A percentile compares a stretch with the other conserved stretches of the same genome.
Evolutionary conservation across 768 basidiomycete genomes (phyloP).

Genomic region (Gloeophyllum trabeum): DNA sequence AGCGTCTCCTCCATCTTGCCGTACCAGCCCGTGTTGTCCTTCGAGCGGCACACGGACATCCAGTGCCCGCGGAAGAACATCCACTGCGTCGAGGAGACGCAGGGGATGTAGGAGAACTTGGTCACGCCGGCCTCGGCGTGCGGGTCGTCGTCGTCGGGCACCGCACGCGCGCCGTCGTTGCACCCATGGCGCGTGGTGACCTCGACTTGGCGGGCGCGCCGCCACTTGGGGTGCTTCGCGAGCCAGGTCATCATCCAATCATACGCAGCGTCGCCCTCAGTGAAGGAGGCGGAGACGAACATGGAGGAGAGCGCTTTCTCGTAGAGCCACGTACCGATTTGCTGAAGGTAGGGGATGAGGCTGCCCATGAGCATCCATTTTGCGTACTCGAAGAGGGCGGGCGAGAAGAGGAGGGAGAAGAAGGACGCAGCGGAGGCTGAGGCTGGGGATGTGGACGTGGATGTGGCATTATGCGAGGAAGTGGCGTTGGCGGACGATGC

Average conservation of each 20-base stretch:
- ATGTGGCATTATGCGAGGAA: too few relatives aligned
- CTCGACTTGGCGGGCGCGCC: conserved; percentile 15
- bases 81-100: conserved; percentile 23
- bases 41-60: conserved; percentile 19
- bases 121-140: conserved; percentile 1
- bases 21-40: conserved; percentile 22
- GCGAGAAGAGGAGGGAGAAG: too few relatives aligned
- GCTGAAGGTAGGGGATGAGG: too few relatives aligned
- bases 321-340: too few relatives aligned
- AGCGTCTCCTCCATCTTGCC: conserved; percentile 26
- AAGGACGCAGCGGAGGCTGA: too few relatives aligned
- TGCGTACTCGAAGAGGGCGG: too few relatives aligned
- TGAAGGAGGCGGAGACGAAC: neutral
- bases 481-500: too few relatives aligned
- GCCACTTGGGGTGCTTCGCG: conserved; percentile 48
- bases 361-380: too few relatives aligned
- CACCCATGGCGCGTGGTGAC: conserved; percentile 10
- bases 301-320: too few relatives aligned
- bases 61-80: conserved; percentile 35
- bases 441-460: too few relatives aligned
- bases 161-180: neutral
- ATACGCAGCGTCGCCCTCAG: neutral
- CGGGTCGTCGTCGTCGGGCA: conserved; percentile 3
- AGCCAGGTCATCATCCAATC: conserved; percentile 66
- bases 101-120: conserved; percentile 31